phyloP scores from a whole-genome alignment of 768 basidiomycete genomes.

The Stropharia rugosoannulata region DNA sequence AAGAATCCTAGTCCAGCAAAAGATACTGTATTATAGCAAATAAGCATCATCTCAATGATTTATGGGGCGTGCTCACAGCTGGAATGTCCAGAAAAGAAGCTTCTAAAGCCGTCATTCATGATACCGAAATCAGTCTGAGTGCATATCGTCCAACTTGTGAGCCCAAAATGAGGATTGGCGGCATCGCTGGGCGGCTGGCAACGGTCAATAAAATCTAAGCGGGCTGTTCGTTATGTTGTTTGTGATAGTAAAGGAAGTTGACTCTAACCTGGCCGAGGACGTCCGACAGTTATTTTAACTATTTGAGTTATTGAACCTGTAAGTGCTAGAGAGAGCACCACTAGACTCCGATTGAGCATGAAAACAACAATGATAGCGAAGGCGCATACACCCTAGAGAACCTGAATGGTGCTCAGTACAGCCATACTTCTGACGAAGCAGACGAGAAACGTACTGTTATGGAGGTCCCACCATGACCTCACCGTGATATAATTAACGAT shows the following conservation, averaged over 20 bases:
- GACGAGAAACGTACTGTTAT: conserved; percentile 49
- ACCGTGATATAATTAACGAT: conserved; percentile 70
- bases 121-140: conserved; percentile 60
- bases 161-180: conserved; percentile 65
- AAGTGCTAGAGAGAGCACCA: conserved; percentile 71
- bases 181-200: conserved; percentile 71
- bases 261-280: conserved; percentile 76
- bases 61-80: conserved; percentile 52
- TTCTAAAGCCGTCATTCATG: conserved; percentile 83
- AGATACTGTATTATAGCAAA: conserved; percentile 54
- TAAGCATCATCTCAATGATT: neutral
- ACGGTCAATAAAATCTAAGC: conserved; percentile 59
- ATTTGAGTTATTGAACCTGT: conserved; percentile 85
- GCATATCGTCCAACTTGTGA: conserved; percentile 78
- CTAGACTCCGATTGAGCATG: conserved; percentile 29
- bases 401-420: conserved; percentile 24
- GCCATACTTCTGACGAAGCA: neutral
- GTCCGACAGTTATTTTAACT: conserved; percentile 83
- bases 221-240: neutral
- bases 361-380: neutral
- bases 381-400: conserved; percentile 38
- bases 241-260: neutral
- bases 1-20: conserved; percentile 93
- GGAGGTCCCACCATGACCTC: conserved; percentile 88
- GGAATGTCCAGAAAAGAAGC: conserved; percentile 91